Evolutionary conservation across 2,329 filamentous ascomycete genomes (phyloP).

Genomic region (Colletotrichum sp.): DNA sequence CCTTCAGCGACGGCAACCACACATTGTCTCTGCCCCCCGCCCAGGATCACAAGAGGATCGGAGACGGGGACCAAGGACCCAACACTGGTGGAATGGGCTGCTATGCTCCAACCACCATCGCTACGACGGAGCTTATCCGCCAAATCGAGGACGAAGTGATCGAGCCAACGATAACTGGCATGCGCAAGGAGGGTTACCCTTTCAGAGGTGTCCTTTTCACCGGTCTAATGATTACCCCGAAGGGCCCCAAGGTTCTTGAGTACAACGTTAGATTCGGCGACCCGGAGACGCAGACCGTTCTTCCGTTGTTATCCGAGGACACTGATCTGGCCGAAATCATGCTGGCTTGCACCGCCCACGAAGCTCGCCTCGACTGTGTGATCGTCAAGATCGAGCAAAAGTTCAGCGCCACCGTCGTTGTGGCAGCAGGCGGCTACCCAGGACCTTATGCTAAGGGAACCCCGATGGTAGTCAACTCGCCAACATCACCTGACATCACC

Average conservation of each 20-base stretch:
- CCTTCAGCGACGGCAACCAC: constrained; percentile 69
- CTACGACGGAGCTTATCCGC: constrained; percentile 53
- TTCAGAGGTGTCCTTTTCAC: constrained; percentile 77
- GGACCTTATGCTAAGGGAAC: constrained; percentile 77
- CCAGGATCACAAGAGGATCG: constrained; percentile 75
- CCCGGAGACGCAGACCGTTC: constrained; percentile 82
- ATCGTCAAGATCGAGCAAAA: constrained; percentile 64
- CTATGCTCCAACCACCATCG: constrained; percentile 68
- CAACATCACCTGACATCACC: constrained; percentile 52
- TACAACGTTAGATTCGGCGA: constrained; percentile 93
- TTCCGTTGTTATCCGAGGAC: constrained; percentile 74
- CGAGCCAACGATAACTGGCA: constrained; percentile 59
- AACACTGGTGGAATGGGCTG: constrained; percentile 81
- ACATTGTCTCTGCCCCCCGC: constrained; percentile 70
- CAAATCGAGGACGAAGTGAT: constrained; percentile 64
- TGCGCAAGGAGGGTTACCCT: constrained; percentile 77
- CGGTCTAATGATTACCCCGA: constrained; percentile 81
- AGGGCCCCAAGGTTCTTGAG: constrained; percentile 79
- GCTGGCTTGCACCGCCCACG: constrained; percentile 69
- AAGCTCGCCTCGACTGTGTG: constrained; percentile 70
- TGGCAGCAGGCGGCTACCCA: constrained; percentile 86
- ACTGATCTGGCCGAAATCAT: constrained; percentile 85
- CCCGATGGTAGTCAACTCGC: constrained; percentile 46
- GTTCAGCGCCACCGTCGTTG: constrained; percentile 82
- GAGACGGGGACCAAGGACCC: constrained; percentile 70